phyloP scores from a whole-genome alignment of 108 stramenopile species.

The Nitzschia sp. region DNA sequence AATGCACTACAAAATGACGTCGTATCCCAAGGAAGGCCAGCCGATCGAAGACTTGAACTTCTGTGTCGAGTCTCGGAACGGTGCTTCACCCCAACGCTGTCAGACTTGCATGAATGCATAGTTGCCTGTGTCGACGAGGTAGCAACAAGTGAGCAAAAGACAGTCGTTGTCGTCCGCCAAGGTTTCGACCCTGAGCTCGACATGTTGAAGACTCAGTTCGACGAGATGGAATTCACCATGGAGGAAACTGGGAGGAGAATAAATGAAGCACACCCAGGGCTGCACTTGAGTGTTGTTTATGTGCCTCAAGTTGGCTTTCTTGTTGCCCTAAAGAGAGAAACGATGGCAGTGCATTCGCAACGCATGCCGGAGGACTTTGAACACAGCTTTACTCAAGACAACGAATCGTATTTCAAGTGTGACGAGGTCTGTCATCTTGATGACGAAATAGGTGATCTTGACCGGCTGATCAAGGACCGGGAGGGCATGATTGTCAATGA shows the following conservation, averaged over 20 bases:
- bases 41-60: constrained; percentile 30
- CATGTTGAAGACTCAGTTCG: constrained; percentile 71
- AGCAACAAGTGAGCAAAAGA: constrained; percentile 53
- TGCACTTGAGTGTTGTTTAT: constrained; percentile 83
- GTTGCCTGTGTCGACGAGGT: constrained; percentile 68
- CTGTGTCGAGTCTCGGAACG: constrained; percentile 40
- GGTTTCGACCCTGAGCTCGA: constrained; percentile 87
- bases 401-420: constrained; percentile 85
- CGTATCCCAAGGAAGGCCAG: constrained; percentile 10
- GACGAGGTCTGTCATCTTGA: constrained; percentile 79
- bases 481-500: constrained; percentile 84
- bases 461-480: constrained; percentile 87
- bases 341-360: constrained; percentile 42
- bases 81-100: constrained; percentile 50
- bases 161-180: constrained; percentile 56
- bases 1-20: constrained; percentile 55
- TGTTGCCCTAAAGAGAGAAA: constrained; percentile 58
- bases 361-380: constrained; percentile 69
- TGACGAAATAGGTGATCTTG: constrained; percentile 88
- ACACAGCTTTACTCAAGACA: constrained; percentile 74
- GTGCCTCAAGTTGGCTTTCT: constrained; percentile 93
- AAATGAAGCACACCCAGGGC: constrained; percentile 50
- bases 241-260: constrained; percentile 55
- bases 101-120: constrained; percentile 60
- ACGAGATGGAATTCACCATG: constrained; percentile 55